Conservation (phyloP, 2,329 filamentous ascomycete species). For the Fusarium multiceps region DNA sequence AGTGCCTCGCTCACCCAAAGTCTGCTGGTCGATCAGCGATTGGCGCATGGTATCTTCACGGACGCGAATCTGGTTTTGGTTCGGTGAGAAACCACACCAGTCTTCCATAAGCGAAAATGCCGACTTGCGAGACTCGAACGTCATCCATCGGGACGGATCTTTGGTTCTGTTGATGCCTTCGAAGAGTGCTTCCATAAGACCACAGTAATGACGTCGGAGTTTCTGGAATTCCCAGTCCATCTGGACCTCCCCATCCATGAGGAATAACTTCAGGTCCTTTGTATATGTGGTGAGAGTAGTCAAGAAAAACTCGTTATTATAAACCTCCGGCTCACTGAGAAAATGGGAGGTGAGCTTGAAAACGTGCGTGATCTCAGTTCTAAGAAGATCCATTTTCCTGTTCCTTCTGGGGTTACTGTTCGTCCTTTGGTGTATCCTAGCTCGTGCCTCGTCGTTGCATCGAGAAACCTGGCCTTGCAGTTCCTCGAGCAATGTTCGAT, state of each 20-base stretch:
- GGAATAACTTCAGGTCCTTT: conserved; percentile 90
- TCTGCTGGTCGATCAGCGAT: conserved; percentile 83
- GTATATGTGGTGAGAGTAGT: conserved; percentile 89
- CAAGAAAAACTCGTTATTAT: conserved; percentile 89
- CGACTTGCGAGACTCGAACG: conserved; percentile 95
- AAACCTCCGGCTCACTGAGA: conserved; percentile 79
- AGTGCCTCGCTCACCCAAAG: conserved; percentile 78
- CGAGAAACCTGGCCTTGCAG: conserved; percentile 86
- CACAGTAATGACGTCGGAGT: conserved; percentile 91
- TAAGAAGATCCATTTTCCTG: conserved; percentile 83
- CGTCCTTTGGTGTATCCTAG: conserved; percentile 86
- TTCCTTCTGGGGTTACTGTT: conserved; percentile 85
- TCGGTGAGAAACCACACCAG: conserved; percentile 97
- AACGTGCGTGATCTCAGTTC: conserved; percentile 95
- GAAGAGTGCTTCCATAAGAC: conserved; percentile 91
- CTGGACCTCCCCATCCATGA: conserved; percentile 95
- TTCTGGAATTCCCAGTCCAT: conserved; percentile 95
- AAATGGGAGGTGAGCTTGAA: conserved; percentile 95
- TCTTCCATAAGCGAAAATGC: conserved; percentile 98
- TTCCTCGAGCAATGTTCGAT: conserved; percentile 89
- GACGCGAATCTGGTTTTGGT: conserved; percentile 82
- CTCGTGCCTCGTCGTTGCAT: conserved; percentile 89
- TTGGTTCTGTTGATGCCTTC: conserved; percentile 88
- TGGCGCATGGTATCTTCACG: conserved; percentile 90
- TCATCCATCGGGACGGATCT: conserved; percentile 93